Conservation (phyloP, 202 grass and related monocot species). For the Setaria italica region DNA sequence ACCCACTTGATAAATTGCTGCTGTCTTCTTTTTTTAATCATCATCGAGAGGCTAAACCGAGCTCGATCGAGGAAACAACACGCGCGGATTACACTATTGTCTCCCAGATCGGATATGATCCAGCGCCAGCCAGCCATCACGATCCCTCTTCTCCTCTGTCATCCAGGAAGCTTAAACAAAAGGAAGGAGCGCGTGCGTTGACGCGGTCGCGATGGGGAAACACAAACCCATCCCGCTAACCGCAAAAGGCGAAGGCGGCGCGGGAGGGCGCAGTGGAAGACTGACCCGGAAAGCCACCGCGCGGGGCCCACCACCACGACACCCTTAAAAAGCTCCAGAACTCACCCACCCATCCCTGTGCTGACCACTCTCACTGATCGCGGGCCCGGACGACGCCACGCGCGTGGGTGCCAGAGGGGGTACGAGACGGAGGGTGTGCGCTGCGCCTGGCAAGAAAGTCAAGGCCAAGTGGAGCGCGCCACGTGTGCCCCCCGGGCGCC, state of each 20-base stretch:
- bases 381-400: background rate
- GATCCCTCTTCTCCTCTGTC: background rate
- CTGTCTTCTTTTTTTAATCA: background rate
- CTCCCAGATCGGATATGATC: background rate
- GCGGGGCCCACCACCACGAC: background rate
- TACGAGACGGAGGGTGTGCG: no score
- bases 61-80: background rate
- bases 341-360: fast-evolving
- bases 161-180: background rate
- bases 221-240: background rate
- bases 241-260: background rate
- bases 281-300: slow-evolving; percentile 27
- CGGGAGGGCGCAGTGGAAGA: background rate
- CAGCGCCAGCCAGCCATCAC: background rate
- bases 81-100: background rate
- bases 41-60: background rate
- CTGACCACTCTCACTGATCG: background rate
- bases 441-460: background rate
- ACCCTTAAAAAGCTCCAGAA: no score
- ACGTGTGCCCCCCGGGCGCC: background rate
- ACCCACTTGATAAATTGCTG: no score
- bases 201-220: background rate
- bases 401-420: background rate
- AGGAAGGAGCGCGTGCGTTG: slow-evolving; percentile 16
- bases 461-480: background rate